These are phyloP conservation scores for Henckelia pumila DNA, from an alignment of 257 asterid genomes.

Conservation along the genomic window DNA sequence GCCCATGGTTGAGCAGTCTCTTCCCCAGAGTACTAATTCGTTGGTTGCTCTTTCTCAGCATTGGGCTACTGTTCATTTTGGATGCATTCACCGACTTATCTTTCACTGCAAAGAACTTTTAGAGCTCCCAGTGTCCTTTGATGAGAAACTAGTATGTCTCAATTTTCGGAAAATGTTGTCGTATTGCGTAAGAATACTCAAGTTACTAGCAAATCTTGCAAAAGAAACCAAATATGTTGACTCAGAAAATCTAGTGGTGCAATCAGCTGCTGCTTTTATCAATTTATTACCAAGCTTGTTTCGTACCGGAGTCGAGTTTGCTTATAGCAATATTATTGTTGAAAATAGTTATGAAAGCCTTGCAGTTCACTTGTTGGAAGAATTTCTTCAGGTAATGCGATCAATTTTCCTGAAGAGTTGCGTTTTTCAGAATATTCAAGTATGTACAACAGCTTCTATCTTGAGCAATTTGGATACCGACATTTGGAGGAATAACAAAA, in stretches of 20 bases:
- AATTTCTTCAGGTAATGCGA: slow-evolving; percentile 71
- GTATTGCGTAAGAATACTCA: slow-evolving; percentile 60
- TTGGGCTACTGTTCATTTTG: slow-evolving; percentile 80
- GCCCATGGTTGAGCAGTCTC: slow-evolving; percentile 36
- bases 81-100: slow-evolving; percentile 65
- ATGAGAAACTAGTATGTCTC: slow-evolving; percentile 54
- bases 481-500: slow-evolving; percentile 55
- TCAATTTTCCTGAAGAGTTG: slow-evolving; percentile 46
- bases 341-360: slow-evolving; percentile 75
- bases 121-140: slow-evolving; percentile 44
- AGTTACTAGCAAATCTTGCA: slow-evolving; percentile 59
- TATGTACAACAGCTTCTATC: slow-evolving; percentile 63
- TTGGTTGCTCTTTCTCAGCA: slow-evolving; percentile 57
- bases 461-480: slow-evolving; percentile 57
- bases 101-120: slow-evolving; percentile 53
- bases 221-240: slow-evolving; percentile 51
- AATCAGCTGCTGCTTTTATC: slow-evolving; percentile 59
- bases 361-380: slow-evolving; percentile 63
- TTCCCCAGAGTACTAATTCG: slow-evolving; percentile 40
- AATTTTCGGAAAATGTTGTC: slow-evolving; percentile 62
- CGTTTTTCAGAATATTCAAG: slow-evolving; percentile 65
- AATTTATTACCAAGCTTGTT: slow-evolving; percentile 57
- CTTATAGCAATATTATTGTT: slow-evolving; percentile 43
- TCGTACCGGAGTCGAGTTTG: slow-evolving; percentile 56
- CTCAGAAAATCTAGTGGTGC: slow-evolving; percentile 58